These are phyloP conservation scores for Endogone sp. DNA, from an alignment of 192 early-diverging fungal species.

Conservation along the genomic window DNA sequence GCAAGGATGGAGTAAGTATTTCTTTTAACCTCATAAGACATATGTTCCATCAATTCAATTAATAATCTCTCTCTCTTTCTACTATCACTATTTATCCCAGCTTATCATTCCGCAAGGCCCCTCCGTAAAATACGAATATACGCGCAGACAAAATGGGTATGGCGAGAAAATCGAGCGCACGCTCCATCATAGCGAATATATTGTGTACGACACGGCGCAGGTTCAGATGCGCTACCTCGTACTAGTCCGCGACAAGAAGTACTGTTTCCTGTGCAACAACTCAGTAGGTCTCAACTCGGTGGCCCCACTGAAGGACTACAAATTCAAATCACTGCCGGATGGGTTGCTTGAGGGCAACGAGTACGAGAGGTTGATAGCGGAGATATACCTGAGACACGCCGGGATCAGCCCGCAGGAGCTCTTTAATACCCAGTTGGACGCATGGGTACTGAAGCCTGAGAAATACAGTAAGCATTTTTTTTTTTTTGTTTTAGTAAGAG, in stretches of 20 bases:
- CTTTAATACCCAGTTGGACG: slow-evolving; percentile 12
- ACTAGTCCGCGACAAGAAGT: slow-evolving; percentile 12
- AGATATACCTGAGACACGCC: slow-evolving; percentile 9
- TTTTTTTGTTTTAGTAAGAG: neutral
- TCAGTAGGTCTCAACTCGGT: neutral
- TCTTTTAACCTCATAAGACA: slow-evolving; percentile 9
- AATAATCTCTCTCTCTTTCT: no score
- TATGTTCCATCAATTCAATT: slow-evolving; percentile 13
- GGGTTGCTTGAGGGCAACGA: slow-evolving; percentile 1
- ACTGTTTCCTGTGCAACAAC: slow-evolving; percentile 15
- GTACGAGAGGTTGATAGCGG: slow-evolving; percentile 10
- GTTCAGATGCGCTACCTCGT: slow-evolving; percentile 68
- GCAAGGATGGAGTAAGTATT: slow-evolving; percentile 18
- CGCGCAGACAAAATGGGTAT: neutral
- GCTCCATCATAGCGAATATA: slow-evolving; percentile 73
- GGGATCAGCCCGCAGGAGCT: slow-evolving; percentile 8
- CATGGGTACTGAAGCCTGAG: slow-evolving; percentile 4
- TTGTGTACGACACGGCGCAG: slow-evolving; percentile 70
- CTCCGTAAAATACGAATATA: slow-evolving; percentile 45
- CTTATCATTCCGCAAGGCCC: slow-evolving; percentile 42
- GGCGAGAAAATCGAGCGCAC: neutral
- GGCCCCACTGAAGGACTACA: slow-evolving; percentile 3
- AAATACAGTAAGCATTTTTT: slow-evolving; percentile 17
- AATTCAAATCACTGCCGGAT: neutral
- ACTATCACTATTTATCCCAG: no score